Percentiles rank a stretch among this genome's conserved stretches.
Conservation (phyloP, 345 rosid species). For the Triadica sebifera region DNA sequence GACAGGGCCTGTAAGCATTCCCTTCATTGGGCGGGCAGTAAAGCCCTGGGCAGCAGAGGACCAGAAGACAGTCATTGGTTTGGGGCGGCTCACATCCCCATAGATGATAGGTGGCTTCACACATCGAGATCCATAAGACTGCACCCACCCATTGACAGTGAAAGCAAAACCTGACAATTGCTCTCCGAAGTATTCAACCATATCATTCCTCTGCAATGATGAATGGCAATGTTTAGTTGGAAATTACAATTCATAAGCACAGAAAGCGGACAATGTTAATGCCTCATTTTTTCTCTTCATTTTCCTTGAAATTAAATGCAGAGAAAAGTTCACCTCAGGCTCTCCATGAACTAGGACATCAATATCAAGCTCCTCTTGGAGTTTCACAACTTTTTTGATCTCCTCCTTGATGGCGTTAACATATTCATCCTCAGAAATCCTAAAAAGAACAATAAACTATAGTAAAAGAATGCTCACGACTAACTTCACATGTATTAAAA, state of each 20-base stretch:
- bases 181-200: conserved; percentile 99
- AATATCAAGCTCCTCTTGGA: conserved; percentile 90
- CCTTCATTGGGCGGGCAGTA: conserved; percentile 97
- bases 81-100: conserved; percentile 99
- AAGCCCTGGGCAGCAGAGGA: conserved; percentile 91
- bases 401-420: conserved; percentile 87
- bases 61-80: conserved; percentile 98
- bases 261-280: too few species aligned
- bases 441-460: conserved; percentile 17
- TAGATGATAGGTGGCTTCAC: conserved; percentile 98
- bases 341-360: conserved; percentile 98
- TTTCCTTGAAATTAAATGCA: neutral
- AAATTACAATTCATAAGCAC: neutral
- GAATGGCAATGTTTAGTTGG: conserved; percentile 4
- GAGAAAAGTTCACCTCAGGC: conserved; percentile 70
- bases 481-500: neutral
- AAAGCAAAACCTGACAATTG: conserved; percentile 93
- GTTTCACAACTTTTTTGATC: conserved; percentile 81
- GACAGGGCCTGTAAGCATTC: conserved; percentile 99
- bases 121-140: conserved; percentile 94
- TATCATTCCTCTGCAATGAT: conserved; percentile 77
- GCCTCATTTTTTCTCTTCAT: neutral
- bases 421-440: conserved; percentile 95
- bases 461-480: conserved; percentile 10
- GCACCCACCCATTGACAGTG: conserved; percentile 97